Percentiles rank a stretch among this genome's conserved stretches.
Evolutionary conservation across 345 rosid genomes (phyloP).

Genomic region (Gossypium sturtianum): DNA sequence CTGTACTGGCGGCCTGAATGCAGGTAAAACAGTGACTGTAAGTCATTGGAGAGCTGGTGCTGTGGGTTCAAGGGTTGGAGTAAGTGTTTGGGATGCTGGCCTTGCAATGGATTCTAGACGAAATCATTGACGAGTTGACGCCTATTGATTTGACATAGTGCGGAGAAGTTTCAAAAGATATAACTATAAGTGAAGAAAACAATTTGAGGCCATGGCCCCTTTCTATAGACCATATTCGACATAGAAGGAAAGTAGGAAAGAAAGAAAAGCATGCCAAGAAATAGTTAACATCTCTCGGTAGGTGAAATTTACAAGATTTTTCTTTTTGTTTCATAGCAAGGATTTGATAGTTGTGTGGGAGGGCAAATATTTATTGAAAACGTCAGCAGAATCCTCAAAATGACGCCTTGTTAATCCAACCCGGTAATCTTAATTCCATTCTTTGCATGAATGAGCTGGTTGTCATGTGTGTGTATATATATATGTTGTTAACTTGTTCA

Average conservation of each 20-base stretch:
- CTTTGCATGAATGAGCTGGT: neutral
- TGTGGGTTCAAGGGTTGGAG: conserved; percentile 24
- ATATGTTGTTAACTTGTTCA: neutral
- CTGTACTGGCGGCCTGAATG: conserved; percentile 30
- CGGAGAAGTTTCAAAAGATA: neutral
- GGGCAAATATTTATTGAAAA: neutral
- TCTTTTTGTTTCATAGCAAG: neutral
- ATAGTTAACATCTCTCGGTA: conserved; percentile 29
- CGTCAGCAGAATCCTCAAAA: neutral
- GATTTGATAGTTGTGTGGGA: neutral
- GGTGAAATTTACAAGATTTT: conserved; percentile 16
- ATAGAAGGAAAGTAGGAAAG: neutral
- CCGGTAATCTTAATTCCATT: conserved; percentile 1
- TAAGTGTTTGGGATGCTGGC: conserved; percentile 23
- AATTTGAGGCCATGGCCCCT: neutral
- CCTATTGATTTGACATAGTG: conserved; percentile 39
- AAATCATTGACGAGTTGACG: conserved; percentile 45
- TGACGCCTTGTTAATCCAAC: neutral
- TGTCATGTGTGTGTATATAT: neutral
- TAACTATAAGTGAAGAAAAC: neutral
- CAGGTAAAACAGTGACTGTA: conserved; percentile 6
- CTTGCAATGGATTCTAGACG: conserved; percentile 43
- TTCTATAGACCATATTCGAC: neutral
- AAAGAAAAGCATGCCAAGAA: conserved; percentile 37
- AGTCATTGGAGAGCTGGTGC: conserved; percentile 35